Base-by-base conservation (phyloP, 202 grass and related monocot species). In the Carex arenaria region DNA sequence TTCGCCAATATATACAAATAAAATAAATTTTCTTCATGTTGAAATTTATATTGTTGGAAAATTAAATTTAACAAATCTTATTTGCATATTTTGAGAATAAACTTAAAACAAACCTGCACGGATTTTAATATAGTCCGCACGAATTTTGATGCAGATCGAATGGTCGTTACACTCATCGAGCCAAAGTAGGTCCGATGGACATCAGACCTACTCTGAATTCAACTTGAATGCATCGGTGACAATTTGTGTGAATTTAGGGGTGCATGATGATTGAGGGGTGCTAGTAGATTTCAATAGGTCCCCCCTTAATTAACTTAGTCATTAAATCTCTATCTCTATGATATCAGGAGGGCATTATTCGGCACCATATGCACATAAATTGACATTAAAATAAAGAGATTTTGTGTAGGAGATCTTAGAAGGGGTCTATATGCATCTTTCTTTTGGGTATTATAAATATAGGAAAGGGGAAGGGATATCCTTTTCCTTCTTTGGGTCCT, bases 401-500 rank as follows among this genome's bases (percentile, higher is more conserved):
- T 38, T 67, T 71, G 78, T 18, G n/a, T 49, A 31, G 15, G 28
- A 65, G 23, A 76, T 76, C 51, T 56, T 54, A 74, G 45, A 74
- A 54, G 23, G 49, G 22, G 45, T 28, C 23, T 17, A 74, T 17
- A 55, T 56, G 72, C 64, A 63, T 42, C 30, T 83, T 10, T 68
- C 61, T 82, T 68, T 67, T 54, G 47, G 15, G 4, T 47, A 88
- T 84, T 26, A 26, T 84, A 84, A 88, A 83, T 71, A 65, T 34
- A 52, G 18, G 40, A 87, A 87, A 84, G 52, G 19, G 73, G 18
- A 84, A 66, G 56, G 82, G 75, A 85, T 81, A 88, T 88, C 87
- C 77, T 67, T 88, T 88, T 59, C 82, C 79, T 80, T 80, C 51
- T 66, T 85, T 85, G 76, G 75, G 82, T 55, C 23, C 68, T 88